phyloP scores from a whole-genome alignment of 2,329 filamentous ascomycete species.

The Exophiala phaeomuriformis region DNA sequence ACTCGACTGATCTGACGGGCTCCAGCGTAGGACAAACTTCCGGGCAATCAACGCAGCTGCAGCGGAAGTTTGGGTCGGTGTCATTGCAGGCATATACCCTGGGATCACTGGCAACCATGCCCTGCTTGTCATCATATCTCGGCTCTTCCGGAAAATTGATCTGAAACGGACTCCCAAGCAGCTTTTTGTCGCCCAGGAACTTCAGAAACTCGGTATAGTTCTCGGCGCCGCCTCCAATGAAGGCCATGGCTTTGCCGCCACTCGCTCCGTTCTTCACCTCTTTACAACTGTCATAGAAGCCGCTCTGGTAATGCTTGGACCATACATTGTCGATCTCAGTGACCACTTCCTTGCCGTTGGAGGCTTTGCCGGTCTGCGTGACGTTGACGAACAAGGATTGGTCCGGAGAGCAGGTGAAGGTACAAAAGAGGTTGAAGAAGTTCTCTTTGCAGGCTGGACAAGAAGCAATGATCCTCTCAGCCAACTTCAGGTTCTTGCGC shows the following conservation, averaged over 20 bases:
- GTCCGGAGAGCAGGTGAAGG: conserved; percentile 94
- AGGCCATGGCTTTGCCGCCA: conserved; percentile 86
- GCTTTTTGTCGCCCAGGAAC: conserved; percentile 87
- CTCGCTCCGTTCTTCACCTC: conserved; percentile 97
- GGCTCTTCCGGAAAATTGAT: conserved; percentile 73
- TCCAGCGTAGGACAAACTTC: conserved; percentile 77
- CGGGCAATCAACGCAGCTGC: conserved; percentile 88
- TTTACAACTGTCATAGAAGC: conserved; percentile 96
- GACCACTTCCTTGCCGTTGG: conserved; percentile 56
- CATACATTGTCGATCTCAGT: conserved; percentile 87
- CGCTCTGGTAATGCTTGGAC: conserved; percentile 71
- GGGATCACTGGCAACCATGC: conserved; percentile 66
- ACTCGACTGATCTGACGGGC: conserved; percentile 59
- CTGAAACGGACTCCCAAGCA: conserved; percentile 86
- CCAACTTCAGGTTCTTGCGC: conserved; percentile 75
- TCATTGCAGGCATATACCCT: conserved; percentile 82
- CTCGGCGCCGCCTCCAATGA: conserved; percentile 91
- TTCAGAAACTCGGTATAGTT: conserved; percentile 81
- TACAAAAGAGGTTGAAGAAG: conserved; percentile 97
- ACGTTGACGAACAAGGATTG: conserved; percentile 95
- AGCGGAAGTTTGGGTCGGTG: conserved; percentile 74
- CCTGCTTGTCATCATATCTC: conserved; percentile 48
- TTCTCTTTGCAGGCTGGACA: conserved; percentile 97
- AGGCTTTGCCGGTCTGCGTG: conserved; percentile 58
- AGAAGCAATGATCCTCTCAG: conserved; percentile 79